Base-by-base conservation (phyloP, 768 basidiomycete genomes). In the Zangia roseola region DNA sequence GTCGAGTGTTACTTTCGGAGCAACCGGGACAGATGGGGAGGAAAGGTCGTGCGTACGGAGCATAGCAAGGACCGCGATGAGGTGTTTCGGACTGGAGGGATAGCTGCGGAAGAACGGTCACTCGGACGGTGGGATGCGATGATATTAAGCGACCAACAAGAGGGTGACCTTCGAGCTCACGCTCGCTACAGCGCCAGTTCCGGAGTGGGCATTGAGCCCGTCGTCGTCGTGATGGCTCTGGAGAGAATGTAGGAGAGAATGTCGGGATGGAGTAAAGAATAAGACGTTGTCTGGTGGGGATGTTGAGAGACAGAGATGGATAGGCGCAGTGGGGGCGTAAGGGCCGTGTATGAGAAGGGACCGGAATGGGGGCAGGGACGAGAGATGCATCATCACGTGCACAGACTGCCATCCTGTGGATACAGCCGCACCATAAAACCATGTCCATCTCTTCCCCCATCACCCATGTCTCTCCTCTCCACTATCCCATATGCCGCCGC, bases 241-340 rank as follows among this genome's bases (percentile, higher is more conserved):
- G 20, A 90, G 69, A 19, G 72, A 66, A 0, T 65, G 47, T 10
- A 69, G 59, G 48, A 85, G 67, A 13, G 59, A 54, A n/a, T 69
- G 50, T 39, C 77, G 78, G 9, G 78, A 81, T 1, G 84, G 77
- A 17, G 81, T 71, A 24, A 88, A 56, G 43, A 88, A 60, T 17
- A 89, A 46, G 0, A 73, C 67, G 38, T 67, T 63, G 16, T 66
- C 61, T 26, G 53, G 56, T 10, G 68, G 59, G 19, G 73, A 63
- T 9, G 59, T 46, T 0, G 86, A 85, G 24, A 87, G 64, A 33
- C 79, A 75, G 30, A 90, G 71, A 53, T 87, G 82, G 40, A 91
- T 69, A 4, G 86, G 86, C 6, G 86, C 83, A 4, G 89, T 84
- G 17, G 84, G 66, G 43, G 80, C 82, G 60, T 82, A 86, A 0